A percentile compares a stretch with the other conserved stretches of the same genome.
Conservation (phyloP, 169 alveolate genomes). For the Theileria annulata region DNA sequence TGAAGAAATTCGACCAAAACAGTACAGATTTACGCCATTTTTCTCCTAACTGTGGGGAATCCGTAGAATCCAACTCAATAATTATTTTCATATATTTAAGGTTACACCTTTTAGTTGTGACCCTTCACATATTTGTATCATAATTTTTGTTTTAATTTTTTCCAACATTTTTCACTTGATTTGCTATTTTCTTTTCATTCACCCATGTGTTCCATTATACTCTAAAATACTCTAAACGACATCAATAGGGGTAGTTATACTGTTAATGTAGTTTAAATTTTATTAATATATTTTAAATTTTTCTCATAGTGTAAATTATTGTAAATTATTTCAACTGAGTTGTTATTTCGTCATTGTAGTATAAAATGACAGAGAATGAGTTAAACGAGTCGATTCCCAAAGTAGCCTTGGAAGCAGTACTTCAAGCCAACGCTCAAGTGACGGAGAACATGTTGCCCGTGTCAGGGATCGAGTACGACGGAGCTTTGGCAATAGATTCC, state of each 20-base stretch:
- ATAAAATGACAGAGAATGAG: neutral
- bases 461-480: constrained; percentile 64
- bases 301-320: neutral
- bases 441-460: constrained; percentile 68
- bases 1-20: neutral
- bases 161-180: no score
- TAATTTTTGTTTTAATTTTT: neutral
- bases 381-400: constrained; percentile 25
- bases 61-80: neutral
- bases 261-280: neutral
- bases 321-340: neutral
- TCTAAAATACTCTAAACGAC: neutral
- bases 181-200: neutral
- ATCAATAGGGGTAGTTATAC: neutral
- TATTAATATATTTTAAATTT: no score
- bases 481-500: constrained; percentile 56
- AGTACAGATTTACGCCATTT: neutral
- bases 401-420: constrained; percentile 52
- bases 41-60: neutral
- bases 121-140: neutral
- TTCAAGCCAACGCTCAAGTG: constrained; percentile 55
- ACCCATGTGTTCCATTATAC: neutral
- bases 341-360: neutral
- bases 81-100: neutral
- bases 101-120: neutral